These are phyloP conservation scores for Metschnikowia aberdeeniae DNA, from an alignment of 805 yeast species.

Conservation along the genomic window DNA sequence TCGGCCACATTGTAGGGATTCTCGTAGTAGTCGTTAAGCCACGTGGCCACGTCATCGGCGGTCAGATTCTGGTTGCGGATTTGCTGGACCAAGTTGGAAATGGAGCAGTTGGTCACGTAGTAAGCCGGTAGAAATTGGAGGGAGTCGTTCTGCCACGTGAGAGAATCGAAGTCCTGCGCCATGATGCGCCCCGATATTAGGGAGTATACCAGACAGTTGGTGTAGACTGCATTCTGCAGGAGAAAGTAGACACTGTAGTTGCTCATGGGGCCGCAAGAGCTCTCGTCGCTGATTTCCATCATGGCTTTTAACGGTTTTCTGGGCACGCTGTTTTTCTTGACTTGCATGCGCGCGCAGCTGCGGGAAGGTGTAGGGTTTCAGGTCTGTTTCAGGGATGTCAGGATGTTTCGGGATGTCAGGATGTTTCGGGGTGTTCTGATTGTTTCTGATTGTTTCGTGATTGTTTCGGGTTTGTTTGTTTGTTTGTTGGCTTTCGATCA, in stretches of 20 bases:
- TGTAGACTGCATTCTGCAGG: slow-evolving; percentile 13
- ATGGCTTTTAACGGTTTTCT: not conserved
- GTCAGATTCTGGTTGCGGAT: slow-evolving; percentile 17
- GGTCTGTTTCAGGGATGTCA: too few relatives aligned
- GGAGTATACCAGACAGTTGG: slow-evolving; percentile 38
- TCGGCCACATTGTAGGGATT: slow-evolving; percentile 28
- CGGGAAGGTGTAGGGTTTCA: too few relatives aligned
- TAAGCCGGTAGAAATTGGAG: slow-evolving; percentile 36
- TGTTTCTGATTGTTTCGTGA: too few relatives aligned
- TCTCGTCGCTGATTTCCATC: not conserved
- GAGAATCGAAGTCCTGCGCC: slow-evolving; percentile 19
- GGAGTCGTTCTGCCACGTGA: slow-evolving; percentile 12
- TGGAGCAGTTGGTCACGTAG: slow-evolving; percentile 46
- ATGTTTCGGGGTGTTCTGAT: too few relatives aligned
- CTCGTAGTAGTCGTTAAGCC: slow-evolving; percentile 10
- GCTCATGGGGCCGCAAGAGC: slow-evolving; percentile 11
- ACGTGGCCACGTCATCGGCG: slow-evolving; percentile 9
- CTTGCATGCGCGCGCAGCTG: not conserved
- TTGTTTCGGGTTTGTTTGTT: too few relatives aligned
- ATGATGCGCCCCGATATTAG: slow-evolving; percentile 31
- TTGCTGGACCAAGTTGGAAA: slow-evolving; percentile 29
- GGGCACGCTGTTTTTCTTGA: slow-evolving; percentile 8
- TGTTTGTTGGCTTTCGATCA: too few relatives aligned
- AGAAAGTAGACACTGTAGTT: slow-evolving; percentile 18
- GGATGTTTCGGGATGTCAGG: too few relatives aligned